Conservation (phyloP, 345 rosid species). For the Conringia planisiliqua region DNA sequence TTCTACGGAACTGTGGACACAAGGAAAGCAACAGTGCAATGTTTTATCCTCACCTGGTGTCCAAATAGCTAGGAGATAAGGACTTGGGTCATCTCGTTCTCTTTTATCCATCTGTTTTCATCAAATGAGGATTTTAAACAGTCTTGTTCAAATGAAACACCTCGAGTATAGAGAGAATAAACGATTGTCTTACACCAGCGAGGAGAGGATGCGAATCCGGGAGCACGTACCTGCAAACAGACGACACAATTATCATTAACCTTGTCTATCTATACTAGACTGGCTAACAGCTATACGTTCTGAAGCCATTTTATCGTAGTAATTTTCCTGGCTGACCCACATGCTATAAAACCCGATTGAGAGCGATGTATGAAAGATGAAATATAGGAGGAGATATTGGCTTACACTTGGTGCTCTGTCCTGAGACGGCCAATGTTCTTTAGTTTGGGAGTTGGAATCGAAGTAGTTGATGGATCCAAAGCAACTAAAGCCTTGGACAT, state of each 20-base stretch:
- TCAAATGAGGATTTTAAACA: background rate
- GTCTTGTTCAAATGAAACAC: slow-evolving; percentile 5
- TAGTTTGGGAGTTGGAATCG: slow-evolving; percentile 67
- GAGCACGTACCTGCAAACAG: slow-evolving; percentile 77
- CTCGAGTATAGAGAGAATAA: background rate
- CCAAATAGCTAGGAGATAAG: slow-evolving; percentile 94
- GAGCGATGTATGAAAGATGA: background rate
- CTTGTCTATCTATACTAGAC: background rate
- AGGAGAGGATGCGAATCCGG: slow-evolving; percentile 90
- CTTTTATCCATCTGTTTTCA: slow-evolving; percentile 68
- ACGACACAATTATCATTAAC: slow-evolving; percentile 14
- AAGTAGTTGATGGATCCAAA: slow-evolving; percentile 59
- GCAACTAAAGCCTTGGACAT: slow-evolving; percentile 85
- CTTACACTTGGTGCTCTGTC: slow-evolving; percentile 98
- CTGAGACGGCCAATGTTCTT: slow-evolving; percentile 78
- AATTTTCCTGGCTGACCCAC: slow-evolving; percentile 1
- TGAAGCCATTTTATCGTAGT: background rate
- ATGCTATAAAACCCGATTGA: background rate
- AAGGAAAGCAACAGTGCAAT: background rate
- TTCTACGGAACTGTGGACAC: background rate
- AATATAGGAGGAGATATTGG: slow-evolving; percentile 17
- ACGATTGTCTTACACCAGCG: slow-evolving; percentile 48
- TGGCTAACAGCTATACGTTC: background rate
- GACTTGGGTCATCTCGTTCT: slow-evolving; percentile 89
- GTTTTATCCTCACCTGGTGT: slow-evolving; percentile 65